Base-by-base conservation (phyloP, 2,329 filamentous ascomycete species). In the Colletotrichum sp. region DNA sequence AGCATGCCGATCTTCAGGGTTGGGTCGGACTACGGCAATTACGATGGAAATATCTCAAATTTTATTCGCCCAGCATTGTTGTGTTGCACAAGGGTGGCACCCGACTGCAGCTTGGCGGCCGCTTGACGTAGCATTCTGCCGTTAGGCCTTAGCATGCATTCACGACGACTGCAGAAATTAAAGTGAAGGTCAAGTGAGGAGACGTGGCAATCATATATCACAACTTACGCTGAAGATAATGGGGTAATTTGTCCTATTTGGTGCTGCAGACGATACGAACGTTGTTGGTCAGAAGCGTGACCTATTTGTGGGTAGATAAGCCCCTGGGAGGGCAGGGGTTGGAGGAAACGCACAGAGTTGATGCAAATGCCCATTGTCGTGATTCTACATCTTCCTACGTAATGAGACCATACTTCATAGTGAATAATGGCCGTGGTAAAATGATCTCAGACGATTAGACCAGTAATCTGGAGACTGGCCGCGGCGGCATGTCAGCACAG, bases 51-150 rank as follows among this genome's bases (percentile, higher is more conserved):
- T 62, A n/a, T 21, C 24, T 62, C 56, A 2, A 61, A n/a, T 32
- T 18, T n/a, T n/a, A 61, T 61, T 61, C 58, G 58, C 24, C 1
- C 38, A 48, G 30, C 38, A 26, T 21, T 30, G 16, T 30, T 12
- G 30, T 56, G 48, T 56, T n/a, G 30, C 28, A 56, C 8, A 26
- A 58, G n/a, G 3, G 43, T 56, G 26, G 64, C 26, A 14, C 43
- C 43, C 43, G 43, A 14, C 30, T 24, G 64, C 43, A 32, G 43
- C 43, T 55, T 36, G 26, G 43, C 43, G 64, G 26, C 43, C 43
- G 64, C 30, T 67, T 14, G 52, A 36, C 26, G 64, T 67, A 32
- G 64, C 43, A 67, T 34, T 67, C 55, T 67, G 38, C 24, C 24
- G 30, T 16, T 21, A n/a, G 26, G 55, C 21, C 21, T 30, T 13